phyloP scores from a whole-genome alignment of 2,329 filamentous ascomycete species.

The Aureobasidium sp. region DNA sequence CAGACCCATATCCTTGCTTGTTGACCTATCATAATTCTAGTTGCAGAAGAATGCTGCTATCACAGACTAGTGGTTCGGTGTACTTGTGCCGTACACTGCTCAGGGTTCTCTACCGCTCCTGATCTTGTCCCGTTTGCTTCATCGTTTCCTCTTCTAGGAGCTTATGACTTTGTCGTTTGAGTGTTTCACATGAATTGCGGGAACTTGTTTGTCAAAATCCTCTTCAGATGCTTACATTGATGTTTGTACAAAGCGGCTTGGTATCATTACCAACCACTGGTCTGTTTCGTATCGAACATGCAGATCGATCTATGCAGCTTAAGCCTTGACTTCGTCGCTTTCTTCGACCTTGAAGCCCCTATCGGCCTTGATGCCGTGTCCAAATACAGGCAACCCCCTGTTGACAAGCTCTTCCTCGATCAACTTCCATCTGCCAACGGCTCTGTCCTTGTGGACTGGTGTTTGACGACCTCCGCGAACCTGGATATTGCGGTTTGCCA shows the following conservation, averaged over 20 bases:
- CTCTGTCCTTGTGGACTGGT: slow-evolving; percentile 61
- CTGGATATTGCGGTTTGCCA: slow-evolving; percentile 58
- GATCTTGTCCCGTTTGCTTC: not conserved
- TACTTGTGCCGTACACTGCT: not conserved
- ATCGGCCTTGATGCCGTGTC: slow-evolving; percentile 19
- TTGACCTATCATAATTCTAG: not conserved
- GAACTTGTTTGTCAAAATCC: not conserved
- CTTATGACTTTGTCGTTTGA: not conserved
- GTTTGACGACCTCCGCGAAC: slow-evolving; percentile 58
- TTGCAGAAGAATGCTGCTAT: not conserved
- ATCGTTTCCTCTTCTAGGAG: not conserved
- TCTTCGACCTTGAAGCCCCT: not conserved
- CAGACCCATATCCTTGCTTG: no score
- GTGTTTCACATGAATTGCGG: not conserved
- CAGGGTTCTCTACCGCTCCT: no score
- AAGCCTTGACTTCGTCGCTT: not conserved
- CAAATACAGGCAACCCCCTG: slow-evolving; percentile 51
- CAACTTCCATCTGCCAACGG: slow-evolving; percentile 69
- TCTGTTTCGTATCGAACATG: not conserved
- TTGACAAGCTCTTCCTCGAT: slow-evolving; percentile 62
- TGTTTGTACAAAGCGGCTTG: not conserved
- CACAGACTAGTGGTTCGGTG: not conserved
- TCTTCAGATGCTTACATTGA: not conserved
- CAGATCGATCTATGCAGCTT: not conserved
- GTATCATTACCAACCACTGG: no score